phyloP scores from a whole-genome alignment of 2,329 filamentous ascomycete genomes.

The Cryphonectria parasitica region DNA sequence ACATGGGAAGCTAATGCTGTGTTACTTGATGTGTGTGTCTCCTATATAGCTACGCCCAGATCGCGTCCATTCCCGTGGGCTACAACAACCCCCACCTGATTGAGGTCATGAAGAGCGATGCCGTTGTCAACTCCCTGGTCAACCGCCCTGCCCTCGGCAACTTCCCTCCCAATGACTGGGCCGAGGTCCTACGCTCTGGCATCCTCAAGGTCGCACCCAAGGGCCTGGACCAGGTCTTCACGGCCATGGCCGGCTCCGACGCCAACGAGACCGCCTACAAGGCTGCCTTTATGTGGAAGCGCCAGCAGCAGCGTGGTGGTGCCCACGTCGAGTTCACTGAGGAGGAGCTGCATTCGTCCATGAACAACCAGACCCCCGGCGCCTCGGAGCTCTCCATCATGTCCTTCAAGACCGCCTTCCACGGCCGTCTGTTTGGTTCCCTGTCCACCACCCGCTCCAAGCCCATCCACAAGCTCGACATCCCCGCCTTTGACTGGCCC shows the following conservation, averaged over 20 bases:
- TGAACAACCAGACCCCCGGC: constrained; percentile 81
- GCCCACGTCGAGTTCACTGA: constrained; percentile 76
- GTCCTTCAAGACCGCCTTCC: constrained; percentile 87
- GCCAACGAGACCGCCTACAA: constrained; percentile 96
- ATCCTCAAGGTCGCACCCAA: constrained; percentile 82
- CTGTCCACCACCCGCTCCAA: constrained; percentile 90
- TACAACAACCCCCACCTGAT: constrained; percentile 86
- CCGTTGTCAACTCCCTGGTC: constrained; percentile 81
- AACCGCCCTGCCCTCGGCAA: constrained; percentile 90
- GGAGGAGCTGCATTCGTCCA: constrained; percentile 73
- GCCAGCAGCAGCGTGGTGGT: constrained; percentile 80
- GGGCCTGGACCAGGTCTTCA: constrained; percentile 87
- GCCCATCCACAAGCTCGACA: constrained; percentile 93
- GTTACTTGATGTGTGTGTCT: constrained; percentile 10
- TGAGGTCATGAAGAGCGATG: constrained; percentile 70
- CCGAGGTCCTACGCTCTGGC: constrained; percentile 75
- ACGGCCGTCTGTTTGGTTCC: constrained; percentile 86
- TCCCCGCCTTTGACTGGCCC: constrained; percentile 94
- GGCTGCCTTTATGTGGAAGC: constrained; percentile 91
- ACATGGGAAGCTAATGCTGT: constrained; percentile 14
- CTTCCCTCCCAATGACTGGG: constrained; percentile 88
- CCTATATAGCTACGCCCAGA: constrained; percentile 75
- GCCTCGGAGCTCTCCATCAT: constrained; percentile 79
- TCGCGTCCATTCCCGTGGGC: constrained; percentile 88
- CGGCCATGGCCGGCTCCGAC: constrained; percentile 84